Evolutionary conservation across 2,329 filamentous ascomycete genomes (phyloP), one percentile per base, ranked within the genome.

Genomic region (Colletotrichum lentis): DNA sequence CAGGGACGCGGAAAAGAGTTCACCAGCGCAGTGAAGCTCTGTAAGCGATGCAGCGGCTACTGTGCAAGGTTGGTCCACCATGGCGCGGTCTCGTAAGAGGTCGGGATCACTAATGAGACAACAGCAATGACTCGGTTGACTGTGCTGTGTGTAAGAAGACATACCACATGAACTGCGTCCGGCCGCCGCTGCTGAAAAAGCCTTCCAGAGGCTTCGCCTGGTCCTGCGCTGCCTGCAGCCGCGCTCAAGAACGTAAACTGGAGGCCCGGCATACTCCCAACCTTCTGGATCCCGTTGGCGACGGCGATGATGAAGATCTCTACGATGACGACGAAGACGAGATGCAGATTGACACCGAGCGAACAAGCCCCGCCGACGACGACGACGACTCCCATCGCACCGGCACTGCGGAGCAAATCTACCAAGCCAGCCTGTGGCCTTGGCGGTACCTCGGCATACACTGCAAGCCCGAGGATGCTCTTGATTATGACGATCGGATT

Each of bases 111-210:
- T 60, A 55, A 63, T 41, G 59, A 39, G 27, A 61, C 22, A 59
- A 59, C 64, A 96, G 93, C 75, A 91, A 92, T 77, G 93, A 98
- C 81, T 98, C 96, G 46, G 96, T 98, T 27, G 95, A 98, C 78
- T 99, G 96, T 79, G 96, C 95, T 52, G 94, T 97, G 63, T 99
- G 96, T 79, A 88, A 90, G 76, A 90, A 94, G 78, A 98, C 95
- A 16, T 99, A 97, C 80, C 96, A 99, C 82, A 98, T 99, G 95
- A 93, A 94, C 75, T 99, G 96, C 78, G 96, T 99, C 64, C 91
- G 91, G 69, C 96, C 96, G 47, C 93, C 94, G 44, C 80, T 99
- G 70, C 86, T 94, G 61, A 99, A 97, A 80, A 99, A 99, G 80
- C 96, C 96, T 22, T 97, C 95, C 54, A 91, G 96, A 79, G 96